Conservation (phyloP, 1,139 yeast species). For the Candida buenavistaensis region DNA sequence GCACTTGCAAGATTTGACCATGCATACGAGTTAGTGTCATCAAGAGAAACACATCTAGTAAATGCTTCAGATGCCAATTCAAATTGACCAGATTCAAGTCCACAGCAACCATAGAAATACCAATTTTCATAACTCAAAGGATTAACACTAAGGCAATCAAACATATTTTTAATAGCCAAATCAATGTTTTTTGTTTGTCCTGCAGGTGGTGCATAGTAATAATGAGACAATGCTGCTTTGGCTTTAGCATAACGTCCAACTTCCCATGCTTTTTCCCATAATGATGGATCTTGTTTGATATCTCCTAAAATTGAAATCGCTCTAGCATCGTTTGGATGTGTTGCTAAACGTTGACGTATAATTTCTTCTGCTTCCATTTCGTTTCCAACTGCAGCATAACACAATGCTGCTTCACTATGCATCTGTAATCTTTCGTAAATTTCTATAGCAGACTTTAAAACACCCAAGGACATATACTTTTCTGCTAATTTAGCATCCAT, state of each 20-base stretch:
- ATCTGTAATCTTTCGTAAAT: slow-evolving; percentile 80
- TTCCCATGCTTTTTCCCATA: slow-evolving; percentile 90
- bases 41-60: slow-evolving; percentile 85
- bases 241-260: slow-evolving; percentile 82
- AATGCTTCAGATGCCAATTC: slow-evolving; percentile 90
- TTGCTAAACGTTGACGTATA: slow-evolving; percentile 52
- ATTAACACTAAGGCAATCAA: slow-evolving; percentile 70
- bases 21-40: slow-evolving; percentile 77
- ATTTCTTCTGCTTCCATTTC: slow-evolving; percentile 65
- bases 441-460: slow-evolving; percentile 82
- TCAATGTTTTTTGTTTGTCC: slow-evolving; percentile 55
- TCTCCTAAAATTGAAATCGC: slow-evolving; percentile 88
- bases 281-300: slow-evolving; percentile 68
- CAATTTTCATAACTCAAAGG: slow-evolving; percentile 84
- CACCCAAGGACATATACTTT: slow-evolving; percentile 83
- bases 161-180: slow-evolving; percentile 64
- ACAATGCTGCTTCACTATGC: slow-evolving; percentile 83
- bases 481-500: slow-evolving; percentile 85
- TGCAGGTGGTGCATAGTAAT: slow-evolving; percentile 68
- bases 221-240: slow-evolving; percentile 77
- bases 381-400: slow-evolving; percentile 85
- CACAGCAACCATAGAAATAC: slow-evolving; percentile 92
- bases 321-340: slow-evolving; percentile 75
- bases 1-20: slow-evolving; percentile 97
- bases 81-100: slow-evolving; percentile 70